Evolutionary conservation across 2,329 filamentous ascomycete genomes (phyloP), one percentile per base, ranked within the genome.

Genomic region (Fusarium palustre): DNA sequence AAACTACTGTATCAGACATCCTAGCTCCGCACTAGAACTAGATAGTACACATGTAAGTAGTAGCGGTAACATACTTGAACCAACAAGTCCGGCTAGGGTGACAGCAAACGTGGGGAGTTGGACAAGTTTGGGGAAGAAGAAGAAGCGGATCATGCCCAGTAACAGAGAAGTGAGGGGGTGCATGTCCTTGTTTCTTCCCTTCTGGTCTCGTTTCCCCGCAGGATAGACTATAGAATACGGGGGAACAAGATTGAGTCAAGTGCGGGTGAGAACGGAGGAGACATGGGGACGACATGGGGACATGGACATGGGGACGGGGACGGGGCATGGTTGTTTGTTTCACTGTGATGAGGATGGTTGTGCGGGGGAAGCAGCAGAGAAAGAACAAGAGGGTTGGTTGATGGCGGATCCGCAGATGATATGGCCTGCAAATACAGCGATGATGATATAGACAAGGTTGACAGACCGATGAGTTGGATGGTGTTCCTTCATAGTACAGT

Each of bases 121-220:
- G 36, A 13, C 43, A 24, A 71, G 67, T 72, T 72, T 74, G 69
- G 71, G 67, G 71, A 65, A 74, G 46, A 15, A 28, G 7, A 25
- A 3, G 7, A 28, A 45, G 50, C 52, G 53, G 38, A 66, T 66
- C 62, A 60, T 60, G 61, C 31, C 62, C 55, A 36, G 48, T 47
- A 7, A 22, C 8, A 43, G 55, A 61, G 38, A 39, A 13, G 16
- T 66, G 66, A 67, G 24, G 48, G 48, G 70, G 22, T 46, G 45
- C 36, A 46, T 46, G 48, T 55, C 54, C 66, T 59, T 68, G 68
- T 2, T 38, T 41, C 24, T 31, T 15, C 20, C 28, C 18, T 31
- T 13, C 6, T 16, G 25, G 42, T 45, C 16, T 45, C 13, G 46
- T 62, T 61, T 57, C 60, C 66, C 48, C 55, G 54, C 54, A 58